phyloP scores from a whole-genome alignment of 2,329 filamentous ascomycete genomes.

The Alternaria hordeiaustralica region DNA sequence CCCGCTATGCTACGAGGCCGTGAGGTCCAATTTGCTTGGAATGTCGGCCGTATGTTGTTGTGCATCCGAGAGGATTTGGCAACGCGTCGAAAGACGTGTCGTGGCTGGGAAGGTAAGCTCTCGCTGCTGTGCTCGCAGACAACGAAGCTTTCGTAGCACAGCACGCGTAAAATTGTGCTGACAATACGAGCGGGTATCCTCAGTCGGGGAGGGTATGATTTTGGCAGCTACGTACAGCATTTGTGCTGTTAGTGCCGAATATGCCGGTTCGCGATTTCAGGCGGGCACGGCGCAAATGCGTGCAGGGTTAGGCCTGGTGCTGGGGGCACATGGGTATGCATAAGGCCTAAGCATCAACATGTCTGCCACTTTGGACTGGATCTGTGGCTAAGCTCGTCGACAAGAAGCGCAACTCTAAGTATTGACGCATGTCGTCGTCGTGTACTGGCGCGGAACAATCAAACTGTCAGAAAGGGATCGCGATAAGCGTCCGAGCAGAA shows the following conservation, averaged over 20 bases:
- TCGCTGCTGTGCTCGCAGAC: neutral
- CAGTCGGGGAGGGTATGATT: constrained; percentile 4
- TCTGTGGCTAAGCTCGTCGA: constrained; percentile 4
- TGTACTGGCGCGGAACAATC: constrained; percentile 1
- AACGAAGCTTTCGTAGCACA: constrained; percentile 3
- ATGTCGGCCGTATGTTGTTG: constrained; percentile 27
- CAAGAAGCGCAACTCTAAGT: neutral
- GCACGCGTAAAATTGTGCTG: constrained; percentile 2
- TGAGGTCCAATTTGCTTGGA: constrained; percentile 30
- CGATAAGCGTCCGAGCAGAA: constrained; percentile 5
- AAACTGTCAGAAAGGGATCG: constrained; percentile 2
- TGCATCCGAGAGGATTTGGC: constrained; percentile 23
- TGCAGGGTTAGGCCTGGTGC: constrained; percentile 24
- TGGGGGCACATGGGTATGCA: constrained; percentile 1
- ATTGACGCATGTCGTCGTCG: constrained; percentile 1
- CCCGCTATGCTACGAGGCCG: constrained; percentile 21
- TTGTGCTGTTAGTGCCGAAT: constrained; percentile 27
- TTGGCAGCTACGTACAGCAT: constrained; percentile 6
- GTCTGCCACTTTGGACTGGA: constrained; percentile 15
- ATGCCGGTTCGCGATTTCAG: constrained; percentile 23
- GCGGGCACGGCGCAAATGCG: constrained; percentile 23
- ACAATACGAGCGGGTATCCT: neutral
- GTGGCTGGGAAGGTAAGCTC: neutral
- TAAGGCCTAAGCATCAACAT: constrained; percentile 2
- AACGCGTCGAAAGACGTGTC: constrained; percentile 1